A percentile compares a stretch with the other conserved stretches of the same genome.
phyloP scores from a whole-genome alignment of 495 filamentous ascomycete species.

The Hamigera avellanea region DNA sequence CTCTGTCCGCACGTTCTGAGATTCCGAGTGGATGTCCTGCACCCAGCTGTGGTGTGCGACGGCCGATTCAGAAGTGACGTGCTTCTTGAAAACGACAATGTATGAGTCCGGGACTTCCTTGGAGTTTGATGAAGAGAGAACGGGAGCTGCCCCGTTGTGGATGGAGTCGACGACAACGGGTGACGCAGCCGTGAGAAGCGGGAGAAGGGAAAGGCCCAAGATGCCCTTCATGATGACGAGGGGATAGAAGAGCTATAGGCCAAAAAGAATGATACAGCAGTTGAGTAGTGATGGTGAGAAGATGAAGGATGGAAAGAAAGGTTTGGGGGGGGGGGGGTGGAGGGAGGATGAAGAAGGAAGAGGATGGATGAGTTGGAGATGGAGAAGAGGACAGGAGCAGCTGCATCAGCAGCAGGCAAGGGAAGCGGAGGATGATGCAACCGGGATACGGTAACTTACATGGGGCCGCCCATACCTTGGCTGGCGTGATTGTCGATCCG shows the following conservation, averaged over 20 bases:
- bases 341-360: slow-evolving; percentile 11
- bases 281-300: slow-evolving; percentile 5
- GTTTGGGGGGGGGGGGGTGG: slow-evolving; percentile 9
- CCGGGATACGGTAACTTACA: slow-evolving; percentile 17
- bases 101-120: slow-evolving; percentile 81
- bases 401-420: slow-evolving; percentile 25
- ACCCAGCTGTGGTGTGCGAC: slow-evolving; percentile 84
- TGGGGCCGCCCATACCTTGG: slow-evolving; percentile 16
- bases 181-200: slow-evolving; percentile 58
- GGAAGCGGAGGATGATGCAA: slow-evolving; percentile 29
- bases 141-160: slow-evolving; percentile 76
- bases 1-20: slow-evolving; percentile 54
- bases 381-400: slow-evolving; percentile 11
- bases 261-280: slow-evolving; percentile 4
- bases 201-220: slow-evolving; percentile 51
- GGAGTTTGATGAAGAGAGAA: slow-evolving; percentile 69
- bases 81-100: slow-evolving; percentile 97
- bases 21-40: slow-evolving; percentile 59
- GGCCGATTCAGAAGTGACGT: slow-evolving; percentile 57
- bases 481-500: slow-evolving; percentile 20
- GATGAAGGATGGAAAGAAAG: slow-evolving; percentile 14
- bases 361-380: slow-evolving; percentile 7
- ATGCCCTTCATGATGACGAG: slow-evolving; percentile 59
- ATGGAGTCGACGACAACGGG: slow-evolving; percentile 70
- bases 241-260: neutral